A percentile compares a stretch with the other conserved stretches of the same genome.
Evolutionary conservation across 2,329 filamentous ascomycete genomes (phyloP).

Genomic region (Aspergillus fischeri): DNA sequence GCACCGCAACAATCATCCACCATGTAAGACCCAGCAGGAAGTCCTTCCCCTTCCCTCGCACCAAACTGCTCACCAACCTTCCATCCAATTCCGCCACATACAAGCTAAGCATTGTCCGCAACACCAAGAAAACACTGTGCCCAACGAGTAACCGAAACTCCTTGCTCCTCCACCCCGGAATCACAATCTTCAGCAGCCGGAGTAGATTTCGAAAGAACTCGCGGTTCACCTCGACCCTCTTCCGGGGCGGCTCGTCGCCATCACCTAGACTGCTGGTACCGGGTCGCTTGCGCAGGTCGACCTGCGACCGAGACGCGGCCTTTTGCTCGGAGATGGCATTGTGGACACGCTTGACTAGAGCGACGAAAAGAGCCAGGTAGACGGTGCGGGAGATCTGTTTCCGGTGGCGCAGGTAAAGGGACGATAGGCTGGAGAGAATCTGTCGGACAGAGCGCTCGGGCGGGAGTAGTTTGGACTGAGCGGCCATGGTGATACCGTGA

Average conservation of each 20-base stretch:
- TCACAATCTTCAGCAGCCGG: slow-evolving; percentile 75
- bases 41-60: slow-evolving; percentile 84
- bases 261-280: slow-evolving; percentile 38
- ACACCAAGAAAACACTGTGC: slow-evolving; percentile 87
- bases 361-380: slow-evolving; percentile 76
- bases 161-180: slow-evolving; percentile 85
- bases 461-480: slow-evolving; percentile 67
- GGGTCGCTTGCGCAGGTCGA: slow-evolving; percentile 54
- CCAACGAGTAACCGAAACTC: slow-evolving; percentile 81
- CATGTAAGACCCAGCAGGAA: slow-evolving; percentile 85
- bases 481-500: slow-evolving; percentile 55
- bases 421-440: slow-evolving; percentile 62
- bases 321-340: slow-evolving; percentile 92
- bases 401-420: slow-evolving; percentile 73
- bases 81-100: slow-evolving; percentile 97
- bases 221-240: slow-evolving; percentile 87
- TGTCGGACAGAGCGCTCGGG: slow-evolving; percentile 62
- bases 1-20: slow-evolving; percentile 98
- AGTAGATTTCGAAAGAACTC: slow-evolving; percentile 78
- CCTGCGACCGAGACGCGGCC: slow-evolving; percentile 68
- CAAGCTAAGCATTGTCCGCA: slow-evolving; percentile 86
- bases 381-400: slow-evolving; percentile 77
- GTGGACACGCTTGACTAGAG: slow-evolving; percentile 80
- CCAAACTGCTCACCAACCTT: slow-evolving; percentile 82
- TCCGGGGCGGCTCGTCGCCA: slow-evolving; percentile 44